Conservation (phyloP, 108 stramenopile species). For the Chaetoceros tenuissimus region DNA sequence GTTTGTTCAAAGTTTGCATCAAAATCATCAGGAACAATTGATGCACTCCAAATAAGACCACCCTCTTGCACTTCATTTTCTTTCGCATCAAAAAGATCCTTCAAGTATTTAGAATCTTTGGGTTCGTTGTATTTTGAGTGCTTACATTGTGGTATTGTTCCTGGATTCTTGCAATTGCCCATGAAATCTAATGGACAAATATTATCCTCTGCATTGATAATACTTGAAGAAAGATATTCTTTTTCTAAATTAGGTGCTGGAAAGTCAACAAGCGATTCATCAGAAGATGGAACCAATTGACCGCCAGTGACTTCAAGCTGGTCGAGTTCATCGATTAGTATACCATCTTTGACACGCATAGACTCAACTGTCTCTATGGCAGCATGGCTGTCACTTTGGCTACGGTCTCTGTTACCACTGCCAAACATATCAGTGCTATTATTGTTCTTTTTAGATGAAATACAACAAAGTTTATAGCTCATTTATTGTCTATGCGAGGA, state of each 20-base stretch:
- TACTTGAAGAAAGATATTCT: background rate
- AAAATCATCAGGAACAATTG: constrained; percentile 21
- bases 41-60: constrained; percentile 25
- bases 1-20: constrained; percentile 25
- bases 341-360: background rate
- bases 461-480: too few species aligned
- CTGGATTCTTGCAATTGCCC: background rate
- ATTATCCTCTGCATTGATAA: background rate
- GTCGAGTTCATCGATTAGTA: background rate
- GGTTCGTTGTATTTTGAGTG: background rate
- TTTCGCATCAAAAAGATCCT: background rate
- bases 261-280: background rate
- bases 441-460: too few species aligned
- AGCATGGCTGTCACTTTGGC: too few species aligned
- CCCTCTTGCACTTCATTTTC: background rate
- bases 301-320: background rate
- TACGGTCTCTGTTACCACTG: too few species aligned
- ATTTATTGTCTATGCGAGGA: too few species aligned
- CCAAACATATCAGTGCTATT: too few species aligned
- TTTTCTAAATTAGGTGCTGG: background rate
- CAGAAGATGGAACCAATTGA: background rate
- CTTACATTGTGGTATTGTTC: background rate
- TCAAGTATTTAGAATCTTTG: background rate
- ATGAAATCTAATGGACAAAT: background rate
- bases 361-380: too few species aligned